Conservation (phyloP, 1,284 basidiomycete genomes). For the Cystobasidiaceae sp. region DNA sequence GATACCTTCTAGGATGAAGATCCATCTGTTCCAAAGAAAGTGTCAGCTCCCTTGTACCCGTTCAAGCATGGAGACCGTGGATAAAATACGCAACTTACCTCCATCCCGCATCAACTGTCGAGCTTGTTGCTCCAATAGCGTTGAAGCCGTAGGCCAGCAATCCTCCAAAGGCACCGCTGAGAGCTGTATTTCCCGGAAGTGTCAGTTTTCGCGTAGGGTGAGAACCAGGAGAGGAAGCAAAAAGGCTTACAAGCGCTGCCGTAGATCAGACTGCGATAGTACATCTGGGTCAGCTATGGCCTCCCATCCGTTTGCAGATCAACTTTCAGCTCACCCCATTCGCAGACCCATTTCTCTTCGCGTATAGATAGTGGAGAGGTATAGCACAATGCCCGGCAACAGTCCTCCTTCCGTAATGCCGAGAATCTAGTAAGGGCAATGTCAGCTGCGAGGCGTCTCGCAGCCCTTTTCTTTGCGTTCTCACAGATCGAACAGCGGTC, state of each 20-base stretch:
- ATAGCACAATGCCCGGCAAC: conserved; percentile 1
- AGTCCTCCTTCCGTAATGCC: conserved; percentile 14
- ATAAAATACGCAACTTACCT: too few species aligned
- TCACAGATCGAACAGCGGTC: not conserved
- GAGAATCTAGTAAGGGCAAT: conserved; percentile 4
- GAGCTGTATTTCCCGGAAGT: not conserved
- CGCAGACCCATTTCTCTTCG: conserved; percentile 3
- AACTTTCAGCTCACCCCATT: not conserved
- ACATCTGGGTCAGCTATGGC: too few species aligned
- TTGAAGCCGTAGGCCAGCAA: conserved; percentile 39
- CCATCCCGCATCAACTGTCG: conserved; percentile 32
- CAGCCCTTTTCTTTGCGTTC: not conserved
- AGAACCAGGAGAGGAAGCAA: not conserved
- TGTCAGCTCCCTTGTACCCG: too few species aligned
- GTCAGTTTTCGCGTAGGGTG: too few species aligned
- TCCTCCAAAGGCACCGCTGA: conserved; percentile 30
- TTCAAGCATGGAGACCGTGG: too few species aligned
- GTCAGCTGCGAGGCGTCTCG: not conserved
- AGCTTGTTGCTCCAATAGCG: conserved; percentile 36
- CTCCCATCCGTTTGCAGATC: too few species aligned
- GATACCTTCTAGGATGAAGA: conserved; percentile 36
- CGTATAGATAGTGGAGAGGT: conserved; percentile 5
- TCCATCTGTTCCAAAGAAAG: conserved; percentile 10
- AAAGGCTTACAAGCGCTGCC: conserved; percentile 32
- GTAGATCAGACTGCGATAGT: conserved; percentile 34